phyloP scores from a whole-genome alignment of 116 monocot species.

The Cymodocea nodosa region DNA sequence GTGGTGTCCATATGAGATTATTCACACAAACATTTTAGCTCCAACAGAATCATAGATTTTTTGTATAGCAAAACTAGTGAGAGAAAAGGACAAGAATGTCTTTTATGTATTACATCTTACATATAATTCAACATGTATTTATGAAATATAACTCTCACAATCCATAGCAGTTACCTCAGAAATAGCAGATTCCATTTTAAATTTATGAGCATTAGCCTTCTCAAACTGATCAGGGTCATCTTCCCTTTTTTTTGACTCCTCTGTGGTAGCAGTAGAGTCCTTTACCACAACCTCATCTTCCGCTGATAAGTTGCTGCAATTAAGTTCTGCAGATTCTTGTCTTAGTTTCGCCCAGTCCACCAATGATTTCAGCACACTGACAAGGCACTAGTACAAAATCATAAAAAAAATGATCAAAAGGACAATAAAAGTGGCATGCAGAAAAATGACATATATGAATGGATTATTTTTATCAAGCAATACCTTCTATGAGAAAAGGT shows the following conservation, averaged over 20 bases:
- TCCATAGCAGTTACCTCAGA: slow-evolving; percentile 40
- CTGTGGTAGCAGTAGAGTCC: slow-evolving; percentile 16
- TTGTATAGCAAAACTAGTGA: too few relatives aligned
- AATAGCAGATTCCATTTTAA: slow-evolving; percentile 79
- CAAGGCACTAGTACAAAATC: slow-evolving; percentile 63
- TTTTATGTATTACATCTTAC: not conserved
- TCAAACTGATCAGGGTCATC: slow-evolving; percentile 79
- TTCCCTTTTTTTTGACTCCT: slow-evolving; percentile 31
- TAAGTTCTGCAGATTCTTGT: slow-evolving; percentile 42
- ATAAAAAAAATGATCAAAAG: slow-evolving; percentile 3
- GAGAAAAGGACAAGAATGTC: not conserved
- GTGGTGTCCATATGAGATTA: not conserved
- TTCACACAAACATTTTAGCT: not conserved
- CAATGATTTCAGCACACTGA: slow-evolving; percentile 84
- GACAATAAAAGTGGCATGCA: not conserved
- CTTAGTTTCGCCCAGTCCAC: slow-evolving; percentile 78
- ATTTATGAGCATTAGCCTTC: slow-evolving; percentile 95
- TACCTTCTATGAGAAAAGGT: too few relatives aligned
- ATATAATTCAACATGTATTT: not conserved
- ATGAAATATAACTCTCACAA: not conserved
- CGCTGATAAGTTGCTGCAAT: slow-evolving; percentile 21
- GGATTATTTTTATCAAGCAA: too few relatives aligned
- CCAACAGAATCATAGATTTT: too few relatives aligned
- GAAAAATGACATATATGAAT: not conserved
- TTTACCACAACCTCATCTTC: slow-evolving; percentile 37